Conservation (phyloP, 495 filamentous ascomycete genomes). For the Jackrogersella multiformis region DNA sequence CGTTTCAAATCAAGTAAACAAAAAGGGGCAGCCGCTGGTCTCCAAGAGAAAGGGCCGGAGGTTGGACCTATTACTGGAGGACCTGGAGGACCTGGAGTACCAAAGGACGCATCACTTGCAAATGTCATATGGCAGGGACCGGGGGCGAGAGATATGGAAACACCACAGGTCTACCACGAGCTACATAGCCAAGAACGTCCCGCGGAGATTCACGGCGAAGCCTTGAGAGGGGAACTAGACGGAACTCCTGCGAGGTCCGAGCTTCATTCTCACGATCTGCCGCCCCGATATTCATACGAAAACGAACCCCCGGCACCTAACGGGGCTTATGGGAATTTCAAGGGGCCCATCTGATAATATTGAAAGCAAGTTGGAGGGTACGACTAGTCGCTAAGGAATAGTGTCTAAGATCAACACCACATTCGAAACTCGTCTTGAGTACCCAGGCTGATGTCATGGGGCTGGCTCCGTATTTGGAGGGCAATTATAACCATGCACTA, state of each 20-base stretch:
- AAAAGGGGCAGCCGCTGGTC: neutral
- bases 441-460: neutral
- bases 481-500: neutral
- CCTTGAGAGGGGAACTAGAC: slow-evolving; percentile 27
- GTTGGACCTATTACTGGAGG: too few species aligned
- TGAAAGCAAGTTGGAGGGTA: neutral
- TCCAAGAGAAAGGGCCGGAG: slow-evolving; percentile 12
- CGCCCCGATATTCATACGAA: slow-evolving; percentile 21
- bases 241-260: slow-evolving; percentile 6
- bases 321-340: slow-evolving; percentile 29
- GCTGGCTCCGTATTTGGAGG: neutral
- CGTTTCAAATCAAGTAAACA: slow-evolving; percentile 10
- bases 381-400: neutral
- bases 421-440: neutral
- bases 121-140: slow-evolving; percentile 32
- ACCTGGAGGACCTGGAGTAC: neutral
- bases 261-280: slow-evolving; percentile 29
- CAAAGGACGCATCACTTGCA: slow-evolving; percentile 1
- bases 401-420: too few species aligned
- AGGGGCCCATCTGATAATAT: slow-evolving; percentile 24
- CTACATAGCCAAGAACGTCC: slow-evolving; percentile 13
- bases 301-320: slow-evolving; percentile 1
- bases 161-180: slow-evolving; percentile 27
- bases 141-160: slow-evolving; percentile 18
- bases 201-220: slow-evolving; percentile 22